A percentile compares a stretch with the other conserved stretches of the same genome.
These are phyloP conservation scores for Aspergillus egyptiacus DNA, from an alignment of 495 filamentous ascomycete species.

Conservation along the genomic window DNA sequence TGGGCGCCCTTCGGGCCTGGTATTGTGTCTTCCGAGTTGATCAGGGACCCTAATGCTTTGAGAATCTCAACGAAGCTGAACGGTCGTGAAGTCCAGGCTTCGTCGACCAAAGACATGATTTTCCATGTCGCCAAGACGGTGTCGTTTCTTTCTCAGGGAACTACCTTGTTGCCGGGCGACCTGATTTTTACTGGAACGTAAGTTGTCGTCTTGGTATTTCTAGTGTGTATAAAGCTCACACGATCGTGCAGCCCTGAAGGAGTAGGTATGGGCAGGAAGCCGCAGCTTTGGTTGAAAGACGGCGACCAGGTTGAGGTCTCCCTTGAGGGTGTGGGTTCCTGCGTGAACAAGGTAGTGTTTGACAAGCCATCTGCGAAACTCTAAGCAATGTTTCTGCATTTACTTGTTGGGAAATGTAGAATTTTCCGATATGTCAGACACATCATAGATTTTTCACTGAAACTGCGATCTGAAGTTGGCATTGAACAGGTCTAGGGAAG, in stretches of 20 bases:
- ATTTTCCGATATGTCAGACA: background rate
- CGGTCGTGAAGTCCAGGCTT: slow-evolving; percentile 65
- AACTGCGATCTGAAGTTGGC: background rate
- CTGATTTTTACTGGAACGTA: slow-evolving; percentile 82
- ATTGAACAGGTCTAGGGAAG: background rate
- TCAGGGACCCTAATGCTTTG: slow-evolving; percentile 63
- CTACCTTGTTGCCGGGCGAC: slow-evolving; percentile 72
- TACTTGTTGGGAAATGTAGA: background rate
- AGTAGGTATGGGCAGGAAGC: slow-evolving; percentile 71
- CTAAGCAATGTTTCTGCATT: slow-evolving; percentile 9
- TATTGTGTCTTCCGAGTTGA: slow-evolving; percentile 61
- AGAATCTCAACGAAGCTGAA: slow-evolving; percentile 66
- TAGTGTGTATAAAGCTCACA: slow-evolving; percentile 10
- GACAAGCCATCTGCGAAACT: slow-evolving; percentile 52
- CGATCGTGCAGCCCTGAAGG: slow-evolving; percentile 54
- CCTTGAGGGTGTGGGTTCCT: slow-evolving; percentile 65
- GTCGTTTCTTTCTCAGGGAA: slow-evolving; percentile 68
- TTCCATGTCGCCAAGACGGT: slow-evolving; percentile 71
- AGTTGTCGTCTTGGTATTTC: slow-evolving; percentile 28
- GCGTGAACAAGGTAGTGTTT: slow-evolving; percentile 67
- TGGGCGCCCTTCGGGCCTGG: slow-evolving; percentile 86
- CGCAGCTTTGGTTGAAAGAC: slow-evolving; percentile 70
- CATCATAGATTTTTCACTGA: background rate
- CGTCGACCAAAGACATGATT: slow-evolving; percentile 73
- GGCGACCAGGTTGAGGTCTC: slow-evolving; percentile 73